Conservation (phyloP, 176 grass and related monocot genomes). For the Oryza meridionalis region DNA sequence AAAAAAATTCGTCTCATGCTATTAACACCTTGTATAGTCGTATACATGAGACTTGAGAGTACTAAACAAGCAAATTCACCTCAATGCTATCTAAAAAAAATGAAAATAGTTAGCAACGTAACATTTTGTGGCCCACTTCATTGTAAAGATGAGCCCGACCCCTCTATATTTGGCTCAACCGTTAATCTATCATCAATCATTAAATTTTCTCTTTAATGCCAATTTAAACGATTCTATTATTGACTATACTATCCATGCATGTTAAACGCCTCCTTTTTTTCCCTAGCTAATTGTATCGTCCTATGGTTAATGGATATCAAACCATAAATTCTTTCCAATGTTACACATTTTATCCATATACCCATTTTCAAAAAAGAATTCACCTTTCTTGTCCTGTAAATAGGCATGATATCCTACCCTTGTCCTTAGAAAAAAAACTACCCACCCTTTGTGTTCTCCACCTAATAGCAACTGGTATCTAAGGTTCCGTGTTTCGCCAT, state of each 20-base stretch:
- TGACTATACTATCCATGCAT: not conserved
- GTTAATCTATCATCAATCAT: not conserved
- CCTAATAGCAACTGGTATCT: not conserved
- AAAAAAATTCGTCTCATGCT: too few species aligned
- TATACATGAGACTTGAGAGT: not conserved
- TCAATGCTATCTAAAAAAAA: not conserved
- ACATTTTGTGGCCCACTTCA: not conserved
- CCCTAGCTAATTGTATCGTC: not conserved
- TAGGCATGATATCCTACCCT: not conserved
- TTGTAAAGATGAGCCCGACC: not conserved
- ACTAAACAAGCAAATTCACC: not conserved
- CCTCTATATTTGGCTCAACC: not conserved
- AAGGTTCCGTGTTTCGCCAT: not conserved
- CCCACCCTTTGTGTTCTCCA: too few species aligned
- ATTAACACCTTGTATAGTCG: too few species aligned
- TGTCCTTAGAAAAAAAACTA: too few species aligned
- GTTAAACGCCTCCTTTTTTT: not conserved
- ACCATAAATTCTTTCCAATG: not conserved
- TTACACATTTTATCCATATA: not conserved
- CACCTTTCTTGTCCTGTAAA: not conserved
- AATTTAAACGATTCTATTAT: not conserved
- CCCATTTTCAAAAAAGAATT: not conserved
- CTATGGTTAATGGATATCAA: not conserved
- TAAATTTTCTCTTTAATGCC: not conserved
- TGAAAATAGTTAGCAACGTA: not conserved